Conservation (phyloP, 768 basidiomycete genomes). For the Asterophora parasitica region DNA sequence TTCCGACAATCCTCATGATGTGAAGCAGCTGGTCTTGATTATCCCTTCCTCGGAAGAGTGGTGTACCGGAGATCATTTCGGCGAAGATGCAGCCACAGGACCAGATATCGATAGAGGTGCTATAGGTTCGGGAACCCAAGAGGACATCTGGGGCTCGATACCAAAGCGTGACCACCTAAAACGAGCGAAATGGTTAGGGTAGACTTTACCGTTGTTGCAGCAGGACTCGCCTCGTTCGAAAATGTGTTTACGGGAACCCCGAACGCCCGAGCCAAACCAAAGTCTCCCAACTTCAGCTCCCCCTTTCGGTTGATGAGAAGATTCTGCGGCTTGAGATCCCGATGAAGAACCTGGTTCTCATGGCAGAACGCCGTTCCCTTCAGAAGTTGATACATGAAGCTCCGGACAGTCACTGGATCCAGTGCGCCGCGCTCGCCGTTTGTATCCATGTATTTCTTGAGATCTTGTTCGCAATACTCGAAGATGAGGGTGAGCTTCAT, state of each 20-base stretch:
- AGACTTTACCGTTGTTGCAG: neutral
- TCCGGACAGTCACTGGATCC: conserved; percentile 84
- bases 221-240: conserved; percentile 74
- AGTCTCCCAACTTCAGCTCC: conserved; percentile 96
- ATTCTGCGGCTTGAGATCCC: conserved; percentile 98
- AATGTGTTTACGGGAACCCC: conserved; percentile 99
- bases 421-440: conserved; percentile 95
- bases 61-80: conserved; percentile 98
- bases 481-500: conserved; percentile 97
- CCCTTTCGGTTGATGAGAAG: conserved; percentile 95
- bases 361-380: conserved; percentile 98
- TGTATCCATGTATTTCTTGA: conserved; percentile 99
- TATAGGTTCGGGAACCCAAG: conserved; percentile 94
- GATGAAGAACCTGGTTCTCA: conserved; percentile 95
- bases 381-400: conserved; percentile 97
- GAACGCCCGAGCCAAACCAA: conserved; percentile 94
- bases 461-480: conserved; percentile 96
- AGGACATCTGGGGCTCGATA: conserved; percentile 98
- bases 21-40: conserved; percentile 97
- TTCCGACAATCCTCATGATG: conserved; percentile 96
- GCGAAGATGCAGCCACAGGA: conserved; percentile 99
- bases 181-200: conserved; percentile 6
- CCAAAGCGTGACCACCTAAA: conserved; percentile 94
- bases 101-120: conserved; percentile 98
- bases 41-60: conserved; percentile 93